Percentiles rank a stretch among this genome's conserved stretches.
These are phyloP conservation scores for Monsonia emarginata DNA, from an alignment of 441 rosid genomes.

Conservation along the genomic window DNA sequence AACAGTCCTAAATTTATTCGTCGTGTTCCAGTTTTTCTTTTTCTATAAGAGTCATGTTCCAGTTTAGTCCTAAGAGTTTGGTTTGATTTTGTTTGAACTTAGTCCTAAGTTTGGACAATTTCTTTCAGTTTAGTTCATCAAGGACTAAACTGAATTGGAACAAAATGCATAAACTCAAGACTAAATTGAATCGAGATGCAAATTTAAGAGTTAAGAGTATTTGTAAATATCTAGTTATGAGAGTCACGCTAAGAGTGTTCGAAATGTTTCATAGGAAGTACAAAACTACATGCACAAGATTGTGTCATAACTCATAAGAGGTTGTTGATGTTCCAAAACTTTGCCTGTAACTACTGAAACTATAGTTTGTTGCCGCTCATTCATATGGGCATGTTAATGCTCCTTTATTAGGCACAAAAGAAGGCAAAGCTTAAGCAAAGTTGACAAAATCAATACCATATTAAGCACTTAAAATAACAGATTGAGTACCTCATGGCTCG, in stretches of 20 bases:
- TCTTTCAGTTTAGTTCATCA: too few species aligned
- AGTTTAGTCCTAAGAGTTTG: too few species aligned
- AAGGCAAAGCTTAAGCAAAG: not conserved
- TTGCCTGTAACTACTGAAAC: not conserved
- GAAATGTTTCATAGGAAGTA: not conserved
- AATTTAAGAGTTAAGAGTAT: too few species aligned
- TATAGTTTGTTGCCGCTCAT: not conserved
- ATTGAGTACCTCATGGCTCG: slow-evolving; percentile 48
- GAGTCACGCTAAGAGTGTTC: not conserved
- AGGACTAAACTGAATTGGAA: too few species aligned
- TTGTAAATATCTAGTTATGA: too few species aligned
- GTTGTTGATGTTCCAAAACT: not conserved
- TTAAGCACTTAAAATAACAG: not conserved
- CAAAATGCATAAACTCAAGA: too few species aligned
- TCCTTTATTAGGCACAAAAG: not conserved
- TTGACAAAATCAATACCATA: not conserved
- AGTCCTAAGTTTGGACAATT: too few species aligned
- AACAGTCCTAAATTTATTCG: too few species aligned
- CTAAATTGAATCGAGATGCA: too few species aligned
- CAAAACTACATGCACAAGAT: not conserved
- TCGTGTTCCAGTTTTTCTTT: too few species aligned
- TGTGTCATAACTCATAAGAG: not conserved
- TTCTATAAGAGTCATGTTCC: too few species aligned
- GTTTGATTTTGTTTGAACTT: too few species aligned
- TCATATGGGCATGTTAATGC: not conserved